These are phyloP conservation scores for Hypholoma fasciculare DNA, from an alignment of 768 basidiomycete genomes.

Conservation along the genomic window DNA sequence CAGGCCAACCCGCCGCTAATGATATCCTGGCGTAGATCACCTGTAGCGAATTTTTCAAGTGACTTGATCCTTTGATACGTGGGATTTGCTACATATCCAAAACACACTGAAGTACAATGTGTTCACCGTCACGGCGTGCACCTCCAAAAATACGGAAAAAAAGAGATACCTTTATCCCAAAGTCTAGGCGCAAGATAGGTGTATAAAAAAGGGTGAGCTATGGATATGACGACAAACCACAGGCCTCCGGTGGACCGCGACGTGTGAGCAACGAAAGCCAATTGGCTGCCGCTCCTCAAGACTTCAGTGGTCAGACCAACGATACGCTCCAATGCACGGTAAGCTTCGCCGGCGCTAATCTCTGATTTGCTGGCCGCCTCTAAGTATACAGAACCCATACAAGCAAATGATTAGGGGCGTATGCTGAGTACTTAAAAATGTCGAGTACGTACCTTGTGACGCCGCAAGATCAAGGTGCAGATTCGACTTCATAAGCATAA, in stretches of 20 bases:
- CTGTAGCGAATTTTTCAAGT: slow-evolving; percentile 24
- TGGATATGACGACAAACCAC: not conserved
- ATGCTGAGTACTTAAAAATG: too few relatives aligned
- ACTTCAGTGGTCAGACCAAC: slow-evolving; percentile 5
- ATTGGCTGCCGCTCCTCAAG: not conserved
- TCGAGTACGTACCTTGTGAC: not conserved
- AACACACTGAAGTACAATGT: slow-evolving; percentile 16
- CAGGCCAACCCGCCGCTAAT: slow-evolving; percentile 31
- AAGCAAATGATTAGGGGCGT: not conserved
- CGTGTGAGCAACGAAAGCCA: not conserved
- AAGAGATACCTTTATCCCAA: slow-evolving; percentile 1
- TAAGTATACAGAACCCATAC: not conserved
- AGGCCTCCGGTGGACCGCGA: not conserved
- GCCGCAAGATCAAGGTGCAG: not conserved
- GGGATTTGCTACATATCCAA: slow-evolving; percentile 27
- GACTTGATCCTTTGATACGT: slow-evolving; percentile 30
- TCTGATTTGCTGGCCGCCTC: slow-evolving; percentile 19
- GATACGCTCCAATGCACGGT: slow-evolving; percentile 23
- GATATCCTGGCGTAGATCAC: slow-evolving; percentile 33
- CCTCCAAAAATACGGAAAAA: not conserved
- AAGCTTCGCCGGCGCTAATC: slow-evolving; percentile 18
- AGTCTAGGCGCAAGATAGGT: not conserved
- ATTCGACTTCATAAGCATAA: not conserved
- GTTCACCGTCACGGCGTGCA: not conserved
- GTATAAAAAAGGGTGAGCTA: not conserved